Conservation (phyloP, 2,329 filamentous ascomycete genomes). For the Trichoderma breve region DNA sequence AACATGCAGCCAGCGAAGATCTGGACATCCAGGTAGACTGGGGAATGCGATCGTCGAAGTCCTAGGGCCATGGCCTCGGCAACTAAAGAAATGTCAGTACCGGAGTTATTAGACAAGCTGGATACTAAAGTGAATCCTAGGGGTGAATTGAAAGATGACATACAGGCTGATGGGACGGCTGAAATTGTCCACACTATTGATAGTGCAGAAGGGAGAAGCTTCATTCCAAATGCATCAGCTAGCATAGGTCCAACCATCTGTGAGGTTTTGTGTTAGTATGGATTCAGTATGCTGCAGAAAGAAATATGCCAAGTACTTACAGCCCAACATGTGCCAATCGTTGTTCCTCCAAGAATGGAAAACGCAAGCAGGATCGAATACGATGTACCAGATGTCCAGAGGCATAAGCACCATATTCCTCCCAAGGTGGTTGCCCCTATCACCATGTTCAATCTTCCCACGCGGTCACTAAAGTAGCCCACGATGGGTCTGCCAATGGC, state of each 20-base stretch:
- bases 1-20: constrained; percentile 11
- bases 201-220: constrained; percentile 14
- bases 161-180: constrained; percentile 11
- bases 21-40: constrained; percentile 9
- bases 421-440: constrained; percentile 43
- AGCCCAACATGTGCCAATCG: constrained; percentile 7
- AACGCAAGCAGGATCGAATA: constrained; percentile 2
- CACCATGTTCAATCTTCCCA: constrained; percentile 64
- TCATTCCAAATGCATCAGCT: constrained; percentile 13
- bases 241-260: constrained; percentile 8
- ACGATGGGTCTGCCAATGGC: constrained; percentile 57
- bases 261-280: background rate
- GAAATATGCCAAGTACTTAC: background rate
- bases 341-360: constrained; percentile 4
- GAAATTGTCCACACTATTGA: constrained; percentile 12
- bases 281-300: no score
- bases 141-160: no score
- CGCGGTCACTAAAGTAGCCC: constrained; percentile 59
- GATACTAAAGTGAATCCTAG: no score
- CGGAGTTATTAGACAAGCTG: background rate
- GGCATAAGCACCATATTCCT: constrained; percentile 9
- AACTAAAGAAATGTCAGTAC: background rate
- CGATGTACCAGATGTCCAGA: constrained; percentile 1
- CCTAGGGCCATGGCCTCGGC: constrained; percentile 15
- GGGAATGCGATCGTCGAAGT: background rate